Percentiles rank a stretch among this genome's conserved stretches.
phyloP scores from a whole-genome alignment of 2,329 filamentous ascomycete species.

The Dryadomyces sulphureus region DNA sequence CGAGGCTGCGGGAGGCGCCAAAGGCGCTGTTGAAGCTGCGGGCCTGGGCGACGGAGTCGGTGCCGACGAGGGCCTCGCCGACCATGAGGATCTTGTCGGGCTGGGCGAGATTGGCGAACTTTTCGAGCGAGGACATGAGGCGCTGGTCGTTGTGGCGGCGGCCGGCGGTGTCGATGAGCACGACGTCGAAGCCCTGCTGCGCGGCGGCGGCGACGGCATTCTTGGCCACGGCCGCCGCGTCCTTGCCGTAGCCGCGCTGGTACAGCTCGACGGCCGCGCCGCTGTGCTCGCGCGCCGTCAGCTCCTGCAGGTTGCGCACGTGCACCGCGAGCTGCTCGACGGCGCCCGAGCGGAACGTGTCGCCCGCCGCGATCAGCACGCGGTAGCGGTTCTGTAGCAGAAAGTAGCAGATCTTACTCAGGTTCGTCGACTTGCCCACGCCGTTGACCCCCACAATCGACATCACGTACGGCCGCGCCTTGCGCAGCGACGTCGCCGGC shows the following conservation, averaged over 20 bases:
- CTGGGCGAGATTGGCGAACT: conserved; percentile 89
- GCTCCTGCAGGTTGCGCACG: conserved; percentile 81
- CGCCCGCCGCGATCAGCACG: conserved; percentile 83
- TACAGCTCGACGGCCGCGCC: conserved; percentile 75
- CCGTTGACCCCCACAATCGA: conserved; percentile 98
- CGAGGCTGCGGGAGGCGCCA: conserved; percentile 62
- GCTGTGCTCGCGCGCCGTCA: conserved; percentile 62
- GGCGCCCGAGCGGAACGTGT: conserved; percentile 93
- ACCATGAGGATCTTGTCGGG: conserved; percentile 99
- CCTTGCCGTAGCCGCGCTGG: conserved; percentile 95
- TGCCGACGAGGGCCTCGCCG: conserved; percentile 74
- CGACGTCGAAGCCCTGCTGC: conserved; percentile 70
- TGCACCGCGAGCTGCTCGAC: conserved; percentile 96
- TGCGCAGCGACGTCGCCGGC: conserved; percentile 44
- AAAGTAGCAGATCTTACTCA: conserved; percentile 97
- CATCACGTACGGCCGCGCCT: conserved; percentile 79
- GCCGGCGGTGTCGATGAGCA: conserved; percentile 92
- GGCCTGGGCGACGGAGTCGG: conserved; percentile 88
- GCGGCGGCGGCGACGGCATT: conserved; percentile 77
- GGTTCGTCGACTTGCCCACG: conserved; percentile 93
- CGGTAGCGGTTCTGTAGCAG: conserved; percentile 93
- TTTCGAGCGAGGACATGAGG: conserved; percentile 92
- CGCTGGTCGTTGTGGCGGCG: conserved; percentile 89
- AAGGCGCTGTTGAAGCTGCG: conserved; percentile 93
- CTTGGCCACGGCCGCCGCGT: conserved; percentile 87